Base-by-base conservation (phyloP, 805 yeast genomes). In the Brettanomyces anomalus region DNA sequence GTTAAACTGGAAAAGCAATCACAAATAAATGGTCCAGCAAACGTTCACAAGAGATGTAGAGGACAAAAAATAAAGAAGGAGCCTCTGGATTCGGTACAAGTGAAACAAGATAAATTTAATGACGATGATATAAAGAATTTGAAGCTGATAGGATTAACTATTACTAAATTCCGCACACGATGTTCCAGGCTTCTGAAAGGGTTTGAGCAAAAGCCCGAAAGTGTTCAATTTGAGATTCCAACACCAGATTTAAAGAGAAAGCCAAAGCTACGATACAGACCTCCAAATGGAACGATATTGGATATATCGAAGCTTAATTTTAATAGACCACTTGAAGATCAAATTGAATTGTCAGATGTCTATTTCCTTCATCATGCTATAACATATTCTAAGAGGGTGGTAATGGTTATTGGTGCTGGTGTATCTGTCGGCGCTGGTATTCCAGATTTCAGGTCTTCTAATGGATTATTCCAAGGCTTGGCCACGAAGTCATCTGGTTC, bases 391-490 rank as follows among this genome's bases (percentile, higher is more conserved):
- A 75, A 71, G 49, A 72, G 73, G 47, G 65, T 81, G 26, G 70
- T 85, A 2, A 74, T 81, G 24, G 71, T 88, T 24, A 76, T 89
- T 1, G 97, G 97, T 10, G 97, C 97, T 15, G 96, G 96, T 3
- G 76, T 85, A 16, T 85, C 95, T 11, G 93, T 89, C 42, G 82
- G 84, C 24, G 86, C 95, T 1, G 96, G 96, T 4, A 88, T 87
- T 33, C 96, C 96, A 3, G 68, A 64, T 50, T 64, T 87, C 56
- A 66, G 96, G 56, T 83, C 94, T 6, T 74, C 86, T 1, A 66
- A 78, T 46, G 95, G 95, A 2, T 68, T 88, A 39, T 85, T 88
- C 56, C 74, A 76, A 43, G 74, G 76, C 13, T 59, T 77, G 33
- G 57, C 69, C 7, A 43, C 60, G 1, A 58, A 59, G 37, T 56